Evolutionary conservation across 2,329 filamentous ascomycete genomes (phyloP).

Genomic region (Xylariaceae sp.): DNA sequence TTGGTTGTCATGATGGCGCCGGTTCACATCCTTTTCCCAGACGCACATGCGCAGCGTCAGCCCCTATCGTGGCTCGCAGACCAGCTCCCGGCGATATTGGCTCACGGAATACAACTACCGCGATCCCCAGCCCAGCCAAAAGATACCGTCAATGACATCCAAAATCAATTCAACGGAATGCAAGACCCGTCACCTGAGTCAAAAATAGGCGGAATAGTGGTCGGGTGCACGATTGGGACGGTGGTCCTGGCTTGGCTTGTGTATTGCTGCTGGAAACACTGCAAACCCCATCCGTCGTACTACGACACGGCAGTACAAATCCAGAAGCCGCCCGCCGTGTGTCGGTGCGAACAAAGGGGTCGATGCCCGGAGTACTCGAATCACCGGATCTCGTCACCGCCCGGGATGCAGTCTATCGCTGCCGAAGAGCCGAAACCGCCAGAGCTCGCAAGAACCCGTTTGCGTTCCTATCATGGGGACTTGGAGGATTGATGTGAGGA

Average conservation of each 20-base stretch:
- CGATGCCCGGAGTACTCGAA: neutral
- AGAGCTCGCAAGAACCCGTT: neutral
- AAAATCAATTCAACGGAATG: neutral
- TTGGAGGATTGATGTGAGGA: neutral
- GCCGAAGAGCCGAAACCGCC: neutral
- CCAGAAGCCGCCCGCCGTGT: neutral
- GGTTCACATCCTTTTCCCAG: neutral
- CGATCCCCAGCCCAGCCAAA: neutral
- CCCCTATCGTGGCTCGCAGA: neutral
- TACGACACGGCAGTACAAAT: constrained; percentile 10
- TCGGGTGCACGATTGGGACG: constrained; percentile 7
- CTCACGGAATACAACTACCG: neutral
- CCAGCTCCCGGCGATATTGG: neutral
- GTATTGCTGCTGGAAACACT: constrained; percentile 11
- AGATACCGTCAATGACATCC: neutral
- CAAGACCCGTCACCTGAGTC: neutral
- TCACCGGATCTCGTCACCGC: neutral
- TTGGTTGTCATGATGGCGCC: constrained; percentile 1
- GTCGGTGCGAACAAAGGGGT: neutral
- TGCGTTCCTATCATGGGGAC: neutral
- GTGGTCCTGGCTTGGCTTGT: constrained; percentile 3
- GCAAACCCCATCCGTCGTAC: constrained; percentile 11
- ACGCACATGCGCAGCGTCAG: neutral
- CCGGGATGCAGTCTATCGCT: neutral
- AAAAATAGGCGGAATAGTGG: neutral